These are phyloP conservation scores for Talaromyces thailandensis DNA, from an alignment of 495 filamentous ascomycete species.

Conservation along the genomic window DNA sequence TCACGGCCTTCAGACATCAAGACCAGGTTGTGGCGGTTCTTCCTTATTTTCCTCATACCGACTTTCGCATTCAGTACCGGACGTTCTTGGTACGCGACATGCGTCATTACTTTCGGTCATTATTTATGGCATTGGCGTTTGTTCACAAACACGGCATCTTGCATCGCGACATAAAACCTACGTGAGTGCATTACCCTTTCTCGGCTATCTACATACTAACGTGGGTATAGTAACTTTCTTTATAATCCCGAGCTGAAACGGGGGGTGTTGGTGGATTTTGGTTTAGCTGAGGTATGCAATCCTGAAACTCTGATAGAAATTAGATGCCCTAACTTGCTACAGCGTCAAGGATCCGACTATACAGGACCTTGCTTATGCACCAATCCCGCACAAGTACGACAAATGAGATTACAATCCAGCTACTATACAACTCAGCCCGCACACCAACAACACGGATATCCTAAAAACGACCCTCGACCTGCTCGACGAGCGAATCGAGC, in stretches of 20 bases:
- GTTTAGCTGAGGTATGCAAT: slow-evolving; percentile 63
- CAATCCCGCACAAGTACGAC: slow-evolving; percentile 27
- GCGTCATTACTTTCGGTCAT: slow-evolving; percentile 75
- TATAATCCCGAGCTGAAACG: slow-evolving; percentile 75
- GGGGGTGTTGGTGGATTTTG: slow-evolving; percentile 94
- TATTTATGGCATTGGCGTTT: slow-evolving; percentile 75
- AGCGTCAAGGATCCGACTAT: slow-evolving; percentile 37
- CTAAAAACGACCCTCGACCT: slow-evolving; percentile 77
- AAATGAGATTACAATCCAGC: slow-evolving; percentile 28
- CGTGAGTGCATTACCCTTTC: slow-evolving; percentile 34
- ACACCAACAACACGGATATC: slow-evolving; percentile 57
- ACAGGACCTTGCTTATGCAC: slow-evolving; percentile 32
- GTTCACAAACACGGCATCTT: slow-evolving; percentile 80
- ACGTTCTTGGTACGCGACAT: slow-evolving; percentile 79
- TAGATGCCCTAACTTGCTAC: not conserved
- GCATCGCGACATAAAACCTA: slow-evolving; percentile 98
- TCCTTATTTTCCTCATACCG: slow-evolving; percentile 89
- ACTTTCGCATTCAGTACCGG: slow-evolving; percentile 93
- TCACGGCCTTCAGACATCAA: slow-evolving; percentile 87
- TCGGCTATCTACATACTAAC: not conserved
- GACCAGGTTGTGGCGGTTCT: slow-evolving; percentile 94
- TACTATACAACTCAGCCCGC: slow-evolving; percentile 33
- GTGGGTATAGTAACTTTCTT: slow-evolving; percentile 64
- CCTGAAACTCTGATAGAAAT: not conserved
- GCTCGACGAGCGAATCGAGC: slow-evolving; percentile 88